A percentile compares a stretch with the other conserved stretches of the same genome.
phyloP scores from a whole-genome alignment of 148 eudicot species.

The Rhododendron ovatum region DNA sequence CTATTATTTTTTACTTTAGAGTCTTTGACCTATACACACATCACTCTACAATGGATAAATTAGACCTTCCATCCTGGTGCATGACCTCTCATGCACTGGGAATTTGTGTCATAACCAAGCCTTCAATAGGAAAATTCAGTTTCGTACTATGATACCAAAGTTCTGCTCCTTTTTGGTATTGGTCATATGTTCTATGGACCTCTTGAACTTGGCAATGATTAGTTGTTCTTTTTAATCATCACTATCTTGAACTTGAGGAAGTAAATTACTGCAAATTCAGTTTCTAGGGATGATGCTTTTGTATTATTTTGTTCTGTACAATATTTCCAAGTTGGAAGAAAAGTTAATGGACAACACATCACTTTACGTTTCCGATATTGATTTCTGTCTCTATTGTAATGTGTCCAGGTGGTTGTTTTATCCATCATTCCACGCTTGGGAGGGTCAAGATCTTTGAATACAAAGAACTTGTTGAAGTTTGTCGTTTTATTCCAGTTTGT shows the following conservation, averaged over 20 bases:
- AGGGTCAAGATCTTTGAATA: conserved; percentile 60
- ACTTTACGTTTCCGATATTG: not conserved
- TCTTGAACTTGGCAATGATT: not conserved
- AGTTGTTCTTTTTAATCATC: not conserved
- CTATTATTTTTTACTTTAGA: not conserved
- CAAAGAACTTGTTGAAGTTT: conserved; percentile 67
- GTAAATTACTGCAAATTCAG: not conserved
- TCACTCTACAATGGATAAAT: not conserved
- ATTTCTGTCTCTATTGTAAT: not conserved
- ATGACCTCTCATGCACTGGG: not conserved
- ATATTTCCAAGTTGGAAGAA: not conserved
- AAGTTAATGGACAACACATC: not conserved
- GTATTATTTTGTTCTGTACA: not conserved
- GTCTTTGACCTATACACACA: too few relatives aligned
- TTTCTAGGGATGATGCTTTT: not conserved
- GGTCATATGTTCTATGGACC: too few relatives aligned
- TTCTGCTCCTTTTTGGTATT: not conserved
- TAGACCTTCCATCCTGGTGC: not conserved
- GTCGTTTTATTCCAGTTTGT: conserved; percentile 72
- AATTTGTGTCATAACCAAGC: not conserved
- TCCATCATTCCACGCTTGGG: conserved; percentile 47
- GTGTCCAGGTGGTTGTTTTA: conserved; percentile 58
- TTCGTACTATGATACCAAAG: not conserved
- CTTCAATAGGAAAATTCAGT: not conserved
- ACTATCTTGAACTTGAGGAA: not conserved